Evolutionary conservation across 208 protist species (phyloP).

Genomic region (Trypanosoma caninum): DNA sequence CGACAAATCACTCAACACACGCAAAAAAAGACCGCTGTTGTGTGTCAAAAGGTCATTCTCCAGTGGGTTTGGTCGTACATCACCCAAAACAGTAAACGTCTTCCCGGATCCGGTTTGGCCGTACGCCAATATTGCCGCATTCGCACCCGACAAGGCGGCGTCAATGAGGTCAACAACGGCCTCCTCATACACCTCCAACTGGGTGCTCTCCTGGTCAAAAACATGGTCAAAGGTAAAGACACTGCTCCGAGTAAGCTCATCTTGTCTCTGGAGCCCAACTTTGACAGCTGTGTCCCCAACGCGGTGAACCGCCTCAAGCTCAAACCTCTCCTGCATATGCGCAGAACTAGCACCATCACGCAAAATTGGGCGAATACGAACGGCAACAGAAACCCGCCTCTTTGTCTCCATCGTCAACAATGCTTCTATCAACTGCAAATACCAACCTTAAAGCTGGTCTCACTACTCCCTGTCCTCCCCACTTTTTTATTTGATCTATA

Average conservation of each 20-base stretch:
- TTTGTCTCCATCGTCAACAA: constrained; percentile 16
- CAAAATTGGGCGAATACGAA: constrained; percentile 34
- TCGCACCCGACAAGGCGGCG: constrained; percentile 26
- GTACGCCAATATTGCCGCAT: constrained; percentile 42
- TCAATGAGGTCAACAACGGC: constrained; percentile 37
- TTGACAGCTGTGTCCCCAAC: constrained; percentile 26
- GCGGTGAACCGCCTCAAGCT: constrained; percentile 25
- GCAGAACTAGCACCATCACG: constrained; percentile 14
- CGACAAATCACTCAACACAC: constrained; percentile 38
- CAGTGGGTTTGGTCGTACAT: constrained; percentile 38
- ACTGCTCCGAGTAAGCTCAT: constrained; percentile 23
- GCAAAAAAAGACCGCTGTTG: constrained; percentile 36
- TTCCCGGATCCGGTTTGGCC: constrained; percentile 49
- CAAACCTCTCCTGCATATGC: constrained; percentile 28
- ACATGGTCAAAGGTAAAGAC: constrained; percentile 39
- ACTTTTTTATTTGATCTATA: not conserved
- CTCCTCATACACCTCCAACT: constrained; percentile 47
- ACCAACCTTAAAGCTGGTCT: not conserved
- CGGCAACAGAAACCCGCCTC: constrained; percentile 25
- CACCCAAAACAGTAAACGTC: constrained; percentile 40
- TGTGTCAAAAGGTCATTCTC: constrained; percentile 35
- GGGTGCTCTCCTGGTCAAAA: constrained; percentile 44
- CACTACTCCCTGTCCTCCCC: not conserved
- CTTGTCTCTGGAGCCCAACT: constrained; percentile 19
- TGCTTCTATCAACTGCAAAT: not conserved